phyloP scores from a whole-genome alignment of 2,329 filamentous ascomycete species.

The Verticillium nubilum region DNA sequence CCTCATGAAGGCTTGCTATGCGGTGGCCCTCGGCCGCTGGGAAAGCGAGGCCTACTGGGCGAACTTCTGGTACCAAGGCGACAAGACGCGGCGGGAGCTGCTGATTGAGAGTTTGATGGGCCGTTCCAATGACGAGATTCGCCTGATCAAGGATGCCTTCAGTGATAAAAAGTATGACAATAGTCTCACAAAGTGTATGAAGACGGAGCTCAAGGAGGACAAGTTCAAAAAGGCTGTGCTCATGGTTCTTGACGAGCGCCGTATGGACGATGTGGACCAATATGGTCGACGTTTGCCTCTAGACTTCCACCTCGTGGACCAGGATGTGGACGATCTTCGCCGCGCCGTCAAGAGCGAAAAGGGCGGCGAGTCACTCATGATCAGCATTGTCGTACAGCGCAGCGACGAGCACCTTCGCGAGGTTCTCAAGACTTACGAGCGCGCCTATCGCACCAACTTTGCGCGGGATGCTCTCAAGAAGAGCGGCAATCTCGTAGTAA shows the following conservation, averaged over 20 bases:
- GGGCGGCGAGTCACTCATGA: slow-evolving; percentile 84
- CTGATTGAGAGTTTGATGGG: slow-evolving; percentile 93
- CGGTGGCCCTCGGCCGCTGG: slow-evolving; percentile 82
- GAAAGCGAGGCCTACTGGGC: slow-evolving; percentile 97
- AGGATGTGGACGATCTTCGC: slow-evolving; percentile 70
- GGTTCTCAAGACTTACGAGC: slow-evolving; percentile 72
- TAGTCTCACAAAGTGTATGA: slow-evolving; percentile 78
- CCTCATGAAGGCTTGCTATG: slow-evolving; percentile 88
- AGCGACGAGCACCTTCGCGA: slow-evolving; percentile 80
- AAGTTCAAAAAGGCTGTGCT: slow-evolving; percentile 91
- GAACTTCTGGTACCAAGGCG: slow-evolving; percentile 93
- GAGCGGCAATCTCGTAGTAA: slow-evolving; percentile 86
- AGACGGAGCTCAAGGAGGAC: slow-evolving; percentile 86
- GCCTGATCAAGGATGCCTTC: slow-evolving; percentile 81
- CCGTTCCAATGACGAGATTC: slow-evolving; percentile 79
- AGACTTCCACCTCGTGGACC: slow-evolving; percentile 56
- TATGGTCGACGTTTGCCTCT: slow-evolving; percentile 52
- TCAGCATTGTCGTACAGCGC: slow-evolving; percentile 73
- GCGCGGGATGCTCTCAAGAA: slow-evolving; percentile 81
- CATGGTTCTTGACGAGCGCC: slow-evolving; percentile 71
- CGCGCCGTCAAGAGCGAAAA: slow-evolving; percentile 64
- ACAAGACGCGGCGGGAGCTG: slow-evolving; percentile 77
- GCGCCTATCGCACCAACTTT: slow-evolving; percentile 71
- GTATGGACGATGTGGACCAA: slow-evolving; percentile 76
- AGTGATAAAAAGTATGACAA: slow-evolving; percentile 88